These are phyloP conservation scores for Umbelopsis sp. DNA, from an alignment of 371 early-diverging fungal genomes.

Conservation along the genomic window DNA sequence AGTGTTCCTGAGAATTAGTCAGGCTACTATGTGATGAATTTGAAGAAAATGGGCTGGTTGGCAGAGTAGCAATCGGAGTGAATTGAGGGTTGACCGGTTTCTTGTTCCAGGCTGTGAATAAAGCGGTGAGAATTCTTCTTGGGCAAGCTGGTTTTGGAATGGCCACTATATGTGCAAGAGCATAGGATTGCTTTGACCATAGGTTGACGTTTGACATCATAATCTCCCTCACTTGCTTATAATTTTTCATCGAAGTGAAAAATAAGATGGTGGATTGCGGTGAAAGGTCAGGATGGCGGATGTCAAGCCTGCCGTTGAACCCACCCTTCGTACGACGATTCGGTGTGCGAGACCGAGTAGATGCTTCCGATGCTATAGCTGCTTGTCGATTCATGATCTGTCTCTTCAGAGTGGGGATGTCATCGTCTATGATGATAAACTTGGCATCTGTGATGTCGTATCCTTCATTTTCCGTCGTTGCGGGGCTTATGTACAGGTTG, in stretches of 20 bases:
- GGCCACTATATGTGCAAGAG: constrained; percentile 62
- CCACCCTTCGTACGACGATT: not conserved
- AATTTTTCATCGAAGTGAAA: constrained; percentile 62
- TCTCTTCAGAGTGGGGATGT: constrained; percentile 50
- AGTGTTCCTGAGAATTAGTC: not conserved
- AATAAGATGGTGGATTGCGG: constrained; percentile 54
- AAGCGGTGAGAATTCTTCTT: constrained; percentile 62
- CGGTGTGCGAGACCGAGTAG: not conserved
- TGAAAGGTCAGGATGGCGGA: constrained; percentile 23
- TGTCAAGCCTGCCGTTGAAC: not conserved
- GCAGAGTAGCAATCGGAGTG: constrained; percentile 69
- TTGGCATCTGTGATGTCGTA: constrained; percentile 52
- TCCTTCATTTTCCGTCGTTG: constrained; percentile 38
- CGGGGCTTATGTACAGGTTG: constrained; percentile 32
- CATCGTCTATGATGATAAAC: constrained; percentile 66
- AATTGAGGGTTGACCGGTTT: constrained; percentile 61
- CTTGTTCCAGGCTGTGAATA: constrained; percentile 65
- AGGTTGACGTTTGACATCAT: constrained; percentile 25
- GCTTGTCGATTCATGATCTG: constrained; percentile 8
- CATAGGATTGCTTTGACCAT: constrained; percentile 17
- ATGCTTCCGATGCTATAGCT: not conserved
- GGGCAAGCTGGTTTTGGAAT: constrained; percentile 76
- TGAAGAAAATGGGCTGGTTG: constrained; percentile 39
- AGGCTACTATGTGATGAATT: not conserved
- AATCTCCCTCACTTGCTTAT: constrained; percentile 61